These are phyloP conservation scores for Podospora comata DNA, from an alignment of 495 filamentous ascomycete genomes.

Conservation along the genomic window DNA sequence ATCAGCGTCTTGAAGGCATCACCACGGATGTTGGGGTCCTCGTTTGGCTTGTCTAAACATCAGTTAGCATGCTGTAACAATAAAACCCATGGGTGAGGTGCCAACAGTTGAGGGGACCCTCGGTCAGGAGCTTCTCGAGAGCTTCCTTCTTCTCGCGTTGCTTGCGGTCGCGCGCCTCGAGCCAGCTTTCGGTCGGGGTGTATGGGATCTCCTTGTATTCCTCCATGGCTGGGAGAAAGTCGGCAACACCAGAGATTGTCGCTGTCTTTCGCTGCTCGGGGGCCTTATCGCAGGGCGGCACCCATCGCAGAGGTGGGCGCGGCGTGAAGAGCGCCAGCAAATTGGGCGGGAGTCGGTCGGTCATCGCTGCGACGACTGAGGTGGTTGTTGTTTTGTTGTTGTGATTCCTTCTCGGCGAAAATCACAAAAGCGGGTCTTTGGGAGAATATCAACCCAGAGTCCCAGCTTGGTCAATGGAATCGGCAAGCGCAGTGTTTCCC, in stretches of 20 bases:
- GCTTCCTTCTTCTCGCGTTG: slow-evolving; percentile 72
- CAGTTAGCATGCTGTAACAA: slow-evolving; percentile 9
- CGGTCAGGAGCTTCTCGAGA: slow-evolving; percentile 59
- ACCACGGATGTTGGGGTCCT: slow-evolving; percentile 81
- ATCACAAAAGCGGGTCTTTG: background rate
- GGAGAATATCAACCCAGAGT: background rate
- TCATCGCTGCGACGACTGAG: slow-evolving; percentile 50
- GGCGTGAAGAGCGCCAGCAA: slow-evolving; percentile 92
- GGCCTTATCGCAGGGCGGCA: slow-evolving; percentile 76
- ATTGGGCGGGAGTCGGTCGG: slow-evolving; percentile 89
- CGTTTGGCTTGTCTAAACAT: slow-evolving; percentile 60
- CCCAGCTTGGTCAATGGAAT: background rate
- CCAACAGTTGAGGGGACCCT: slow-evolving; percentile 65
- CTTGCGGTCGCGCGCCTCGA: slow-evolving; percentile 76
- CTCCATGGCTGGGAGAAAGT: slow-evolving; percentile 66
- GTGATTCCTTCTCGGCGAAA: background rate
- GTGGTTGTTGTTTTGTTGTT: background rate
- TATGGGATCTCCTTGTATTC: slow-evolving; percentile 71
- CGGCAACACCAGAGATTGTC: slow-evolving; percentile 66
- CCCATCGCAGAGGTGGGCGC: slow-evolving; percentile 85
- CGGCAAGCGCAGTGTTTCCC: background rate
- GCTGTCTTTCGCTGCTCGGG: slow-evolving; percentile 77
- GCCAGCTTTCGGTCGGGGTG: slow-evolving; percentile 84
- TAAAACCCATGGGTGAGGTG: slow-evolving; percentile 12
- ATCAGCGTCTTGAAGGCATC: slow-evolving; percentile 96